Evolutionary conservation across 1,284 basidiomycete species (phyloP).

Genomic region (Puccinia coronata): DNA sequence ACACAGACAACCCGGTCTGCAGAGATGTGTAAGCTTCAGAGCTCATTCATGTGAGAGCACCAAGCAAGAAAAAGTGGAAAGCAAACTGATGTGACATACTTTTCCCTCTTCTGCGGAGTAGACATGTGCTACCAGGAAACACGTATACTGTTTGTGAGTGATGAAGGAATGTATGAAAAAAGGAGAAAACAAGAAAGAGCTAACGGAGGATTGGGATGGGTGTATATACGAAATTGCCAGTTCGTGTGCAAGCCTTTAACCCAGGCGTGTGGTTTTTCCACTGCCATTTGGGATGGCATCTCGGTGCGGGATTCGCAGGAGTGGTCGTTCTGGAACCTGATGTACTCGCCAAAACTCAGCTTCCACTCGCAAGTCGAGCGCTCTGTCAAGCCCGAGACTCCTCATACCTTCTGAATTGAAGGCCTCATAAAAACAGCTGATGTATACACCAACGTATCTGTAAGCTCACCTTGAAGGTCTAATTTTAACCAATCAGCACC

Average conservation of each 20-base stretch:
- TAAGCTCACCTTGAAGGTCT: not conserved
- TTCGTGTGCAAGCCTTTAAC: constrained; percentile 18
- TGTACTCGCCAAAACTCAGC: not conserved
- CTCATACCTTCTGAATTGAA: not conserved
- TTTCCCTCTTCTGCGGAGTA: not conserved
- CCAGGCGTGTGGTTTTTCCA: constrained; percentile 43
- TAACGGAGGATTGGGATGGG: not conserved
- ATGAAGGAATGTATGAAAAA: not conserved
- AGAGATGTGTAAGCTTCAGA: constrained; percentile 55
- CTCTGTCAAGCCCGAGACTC: not conserved
- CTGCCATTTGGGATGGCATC: constrained; percentile 34
- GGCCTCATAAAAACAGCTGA: no score
- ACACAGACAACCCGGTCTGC: constrained; percentile 58
- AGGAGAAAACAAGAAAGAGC: not conserved
- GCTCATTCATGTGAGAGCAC: not conserved
- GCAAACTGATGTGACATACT: not conserved
- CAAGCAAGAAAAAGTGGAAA: not conserved
- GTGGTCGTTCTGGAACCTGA: constrained; percentile 32
- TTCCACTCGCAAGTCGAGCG: constrained; percentile 25
- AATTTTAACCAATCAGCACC: not conserved
- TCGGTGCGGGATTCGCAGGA: constrained; percentile 37
- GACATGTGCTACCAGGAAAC: constrained; percentile 40
- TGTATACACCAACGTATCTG: no score
- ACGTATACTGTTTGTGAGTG: constrained; percentile 41
- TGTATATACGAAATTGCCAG: not conserved